These are phyloP conservation scores for Lactarius vividus DNA, from an alignment of 768 basidiomycete genomes.

Conservation along the genomic window DNA sequence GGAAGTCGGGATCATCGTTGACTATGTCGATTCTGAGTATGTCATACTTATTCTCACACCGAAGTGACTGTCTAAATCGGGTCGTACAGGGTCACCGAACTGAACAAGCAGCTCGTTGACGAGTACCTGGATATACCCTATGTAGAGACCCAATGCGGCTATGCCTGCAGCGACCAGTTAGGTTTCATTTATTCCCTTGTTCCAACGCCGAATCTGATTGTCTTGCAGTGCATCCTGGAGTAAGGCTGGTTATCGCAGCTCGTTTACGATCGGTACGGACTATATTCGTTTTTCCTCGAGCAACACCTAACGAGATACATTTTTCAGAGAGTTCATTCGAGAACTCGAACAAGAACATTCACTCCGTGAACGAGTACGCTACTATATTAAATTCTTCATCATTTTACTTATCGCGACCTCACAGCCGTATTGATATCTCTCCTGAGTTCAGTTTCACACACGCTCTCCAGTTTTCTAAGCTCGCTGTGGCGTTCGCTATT, in stretches of 20 bases:
- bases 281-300: conserved; percentile 3
- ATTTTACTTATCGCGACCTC: conserved; percentile 25
- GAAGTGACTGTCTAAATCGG: conserved; percentile 1
- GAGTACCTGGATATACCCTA: conserved; percentile 82
- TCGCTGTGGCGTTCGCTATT: conserved; percentile 50
- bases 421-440: conserved; percentile 79
- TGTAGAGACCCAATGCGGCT: conserved; percentile 87
- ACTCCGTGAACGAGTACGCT: conserved; percentile 77
- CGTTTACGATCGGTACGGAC: conserved; percentile 74
- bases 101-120: conserved; percentile 76
- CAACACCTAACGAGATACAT: conserved; percentile 17
- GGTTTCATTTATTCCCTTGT: conserved; percentile 32
- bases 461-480: conserved; percentile 69
- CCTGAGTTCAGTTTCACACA: conserved; percentile 88
- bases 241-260: conserved; percentile 81
- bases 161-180: conserved; percentile 95
- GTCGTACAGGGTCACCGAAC: conserved; percentile 64
- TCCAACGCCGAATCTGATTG: conserved; percentile 30
- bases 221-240: conserved; percentile 70
- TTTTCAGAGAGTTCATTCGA: conserved; percentile 61
- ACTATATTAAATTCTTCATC: conserved; percentile 10
- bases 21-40: conserved; percentile 69
- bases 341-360: conserved; percentile 82
- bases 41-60: conserved; percentile 22
- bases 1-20: conserved; percentile 77